Evolutionary conservation across 2,329 filamentous ascomycete species (phyloP).

Genomic region (Claviceps lovelessii): DNA sequence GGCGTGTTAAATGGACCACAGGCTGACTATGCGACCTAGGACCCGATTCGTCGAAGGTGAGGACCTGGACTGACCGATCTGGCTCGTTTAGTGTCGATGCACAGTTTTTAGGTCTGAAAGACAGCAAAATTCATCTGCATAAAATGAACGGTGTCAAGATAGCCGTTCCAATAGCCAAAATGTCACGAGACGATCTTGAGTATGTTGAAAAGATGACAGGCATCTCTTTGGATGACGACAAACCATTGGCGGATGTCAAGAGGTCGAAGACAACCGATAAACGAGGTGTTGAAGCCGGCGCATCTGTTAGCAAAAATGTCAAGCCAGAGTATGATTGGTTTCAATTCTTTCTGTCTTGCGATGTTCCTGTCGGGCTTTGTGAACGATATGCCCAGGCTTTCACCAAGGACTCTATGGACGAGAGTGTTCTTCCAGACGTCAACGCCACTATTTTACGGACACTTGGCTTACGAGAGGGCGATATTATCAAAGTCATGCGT

Average conservation of each 20-base stretch:
- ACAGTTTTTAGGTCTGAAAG: constrained; percentile 85
- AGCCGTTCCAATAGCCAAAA: constrained; percentile 85
- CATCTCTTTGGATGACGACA: constrained; percentile 83
- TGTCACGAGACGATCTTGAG: constrained; percentile 89
- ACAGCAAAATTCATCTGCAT: constrained; percentile 94
- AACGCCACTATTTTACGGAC: constrained; percentile 70
- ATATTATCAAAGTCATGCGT: constrained; percentile 92
- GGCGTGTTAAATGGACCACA: background rate
- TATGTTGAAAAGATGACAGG: constrained; percentile 86
- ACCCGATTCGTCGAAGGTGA: constrained; percentile 68
- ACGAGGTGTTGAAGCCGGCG: constrained; percentile 33
- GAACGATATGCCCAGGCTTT: constrained; percentile 90
- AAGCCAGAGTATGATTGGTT: constrained; percentile 93
- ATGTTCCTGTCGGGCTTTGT: constrained; percentile 83
- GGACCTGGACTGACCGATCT: constrained; percentile 88
- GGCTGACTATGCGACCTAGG: constrained; percentile 34
- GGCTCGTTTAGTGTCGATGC: constrained; percentile 96
- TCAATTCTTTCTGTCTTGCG: constrained; percentile 88
- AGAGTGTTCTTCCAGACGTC: constrained; percentile 81
- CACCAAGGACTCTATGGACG: constrained; percentile 83
- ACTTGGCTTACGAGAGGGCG: constrained; percentile 85
- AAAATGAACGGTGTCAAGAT: constrained; percentile 98
- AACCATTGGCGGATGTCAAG: constrained; percentile 76
- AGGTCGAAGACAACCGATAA: constrained; percentile 27
- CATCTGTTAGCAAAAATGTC: constrained; percentile 43